Percentiles rank a stretch among this genome's conserved stretches.
Conservation (phyloP, 2,329 filamentous ascomycete species). For the Penicillium sp. region DNA sequence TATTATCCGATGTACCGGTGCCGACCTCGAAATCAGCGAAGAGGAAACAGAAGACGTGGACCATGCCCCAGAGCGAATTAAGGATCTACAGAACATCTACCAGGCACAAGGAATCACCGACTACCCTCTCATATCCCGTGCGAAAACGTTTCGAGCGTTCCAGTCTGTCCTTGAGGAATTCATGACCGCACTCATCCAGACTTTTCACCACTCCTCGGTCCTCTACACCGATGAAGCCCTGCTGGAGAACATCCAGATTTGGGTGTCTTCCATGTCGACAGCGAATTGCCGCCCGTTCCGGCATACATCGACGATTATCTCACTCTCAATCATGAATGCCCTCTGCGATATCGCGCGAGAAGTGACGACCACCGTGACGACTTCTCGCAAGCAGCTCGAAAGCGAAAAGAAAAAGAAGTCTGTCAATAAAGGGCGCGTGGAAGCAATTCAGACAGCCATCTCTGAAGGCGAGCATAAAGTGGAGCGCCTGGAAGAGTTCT, state of each 20-base stretch:
- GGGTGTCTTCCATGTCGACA: slow-evolving; percentile 87
- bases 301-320: slow-evolving; percentile 85
- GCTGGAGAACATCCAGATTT: slow-evolving; percentile 82
- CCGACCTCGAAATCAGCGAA: slow-evolving; percentile 69
- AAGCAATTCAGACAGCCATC: slow-evolving; percentile 67
- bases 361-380: slow-evolving; percentile 67
- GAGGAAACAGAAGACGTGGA: slow-evolving; percentile 89
- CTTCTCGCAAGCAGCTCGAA: slow-evolving; percentile 72
- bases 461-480: slow-evolving; percentile 66
- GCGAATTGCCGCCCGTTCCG: slow-evolving; percentile 83
- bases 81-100: slow-evolving; percentile 83
- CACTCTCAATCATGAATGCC: slow-evolving; percentile 71
- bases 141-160: slow-evolving; percentile 71
- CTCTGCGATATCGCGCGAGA: slow-evolving; percentile 69
- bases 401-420: slow-evolving; percentile 66
- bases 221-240: slow-evolving; percentile 72
- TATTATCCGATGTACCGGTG: slow-evolving; percentile 67
- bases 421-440: slow-evolving; percentile 73
- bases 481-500: slow-evolving; percentile 63
- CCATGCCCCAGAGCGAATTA: slow-evolving; percentile 70
- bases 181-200: slow-evolving; percentile 68
- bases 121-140: slow-evolving; percentile 83
- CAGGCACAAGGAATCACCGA: slow-evolving; percentile 79
- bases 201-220: slow-evolving; percentile 74
- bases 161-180: slow-evolving; percentile 73